Evolutionary conservation across 1,139 yeast species (phyloP).

Genomic region (Kurtzmaniella natalensis): DNA sequence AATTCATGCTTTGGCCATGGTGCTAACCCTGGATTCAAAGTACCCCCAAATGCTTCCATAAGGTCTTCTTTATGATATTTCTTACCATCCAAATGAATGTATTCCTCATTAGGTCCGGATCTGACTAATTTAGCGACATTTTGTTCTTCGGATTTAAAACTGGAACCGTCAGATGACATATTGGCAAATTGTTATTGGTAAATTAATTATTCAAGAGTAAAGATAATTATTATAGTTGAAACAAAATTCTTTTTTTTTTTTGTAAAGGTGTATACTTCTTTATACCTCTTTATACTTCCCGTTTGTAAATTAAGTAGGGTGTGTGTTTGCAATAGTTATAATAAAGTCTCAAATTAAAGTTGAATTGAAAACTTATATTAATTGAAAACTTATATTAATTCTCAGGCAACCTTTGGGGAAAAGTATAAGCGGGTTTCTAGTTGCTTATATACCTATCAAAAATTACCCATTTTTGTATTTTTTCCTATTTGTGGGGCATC

Average conservation of each 20-base stretch:
- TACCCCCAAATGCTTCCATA: slow-evolving; percentile 21
- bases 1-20: slow-evolving; percentile 33
- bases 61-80: slow-evolving; percentile 5
- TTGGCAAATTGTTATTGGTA: background rate
- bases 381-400: too few relatives aligned
- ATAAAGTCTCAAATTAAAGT: background rate
- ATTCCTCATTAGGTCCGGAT: slow-evolving; percentile 6
- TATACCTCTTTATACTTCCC: background rate
- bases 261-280: background rate
- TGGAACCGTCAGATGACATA: slow-evolving; percentile 1
- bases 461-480: too few relatives aligned
- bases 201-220: background rate
- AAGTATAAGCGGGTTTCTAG: too few relatives aligned
- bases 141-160: background rate
- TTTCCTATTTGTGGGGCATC: too few relatives aligned
- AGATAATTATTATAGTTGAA: background rate
- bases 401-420: too few relatives aligned
- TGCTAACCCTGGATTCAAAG: slow-evolving; percentile 34
- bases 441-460: too few relatives aligned
- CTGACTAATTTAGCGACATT: background rate
- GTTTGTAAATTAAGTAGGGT: background rate
- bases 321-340: background rate
- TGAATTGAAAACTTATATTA: background rate
- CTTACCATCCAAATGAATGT: slow-evolving; percentile 5
- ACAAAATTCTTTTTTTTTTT: background rate